Base-by-base conservation (phyloP, 2,329 filamentous ascomycete genomes). In the Sporothrix globosa region DNA sequence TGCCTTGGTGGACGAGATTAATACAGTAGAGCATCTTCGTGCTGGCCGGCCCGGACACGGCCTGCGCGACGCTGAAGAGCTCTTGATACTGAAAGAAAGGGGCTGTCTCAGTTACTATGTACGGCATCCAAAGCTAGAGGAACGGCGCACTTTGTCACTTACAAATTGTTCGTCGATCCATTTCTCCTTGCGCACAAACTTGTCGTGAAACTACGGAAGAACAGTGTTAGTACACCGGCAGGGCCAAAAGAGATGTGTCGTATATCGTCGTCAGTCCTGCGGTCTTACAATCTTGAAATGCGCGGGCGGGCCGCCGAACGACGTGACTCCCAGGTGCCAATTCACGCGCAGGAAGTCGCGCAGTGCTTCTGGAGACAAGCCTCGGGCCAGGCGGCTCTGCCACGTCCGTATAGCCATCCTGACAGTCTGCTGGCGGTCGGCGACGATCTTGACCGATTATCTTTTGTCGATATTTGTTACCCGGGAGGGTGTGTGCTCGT, bases 141-240 rank as follows among this genome's bases (percentile, higher is more conserved):
- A 24, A 21, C 6, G 9, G 21, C 9, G n/a, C 50, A 9, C 24
- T 11, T 11, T 9, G 11, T 14, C 50, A 21, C 50, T 24, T 27
- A 53, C 50, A 53, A 53, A 53, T 53, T 53, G 50, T 14, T 53
- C 50, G n/a, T 53, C 50, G 50, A 53, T 53, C 50, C 50, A 53
- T 24, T 53, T 13, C 50, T 53, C 50, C 9, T 53, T 53, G 7
- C 50, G 50, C 13, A 53, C 50, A 11, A 53, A 53, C 21, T 24
- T 53, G 24, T 53, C 50, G 50, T 14, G 21, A 24, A 53, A 53
- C 50, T 53, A 11, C 11, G 50, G 3, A 53, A 21, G 10, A 53
- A 21, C 50, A 9, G n/a, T 24, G 50, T 53, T 14, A 53, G 50
- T 53, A 34, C 34, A 34, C 6, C 34, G 7, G 34, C 10, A 13